Evolutionary conservation across 2,329 filamentous ascomycete species (phyloP).

Genomic region (Cadophora gregata): DNA sequence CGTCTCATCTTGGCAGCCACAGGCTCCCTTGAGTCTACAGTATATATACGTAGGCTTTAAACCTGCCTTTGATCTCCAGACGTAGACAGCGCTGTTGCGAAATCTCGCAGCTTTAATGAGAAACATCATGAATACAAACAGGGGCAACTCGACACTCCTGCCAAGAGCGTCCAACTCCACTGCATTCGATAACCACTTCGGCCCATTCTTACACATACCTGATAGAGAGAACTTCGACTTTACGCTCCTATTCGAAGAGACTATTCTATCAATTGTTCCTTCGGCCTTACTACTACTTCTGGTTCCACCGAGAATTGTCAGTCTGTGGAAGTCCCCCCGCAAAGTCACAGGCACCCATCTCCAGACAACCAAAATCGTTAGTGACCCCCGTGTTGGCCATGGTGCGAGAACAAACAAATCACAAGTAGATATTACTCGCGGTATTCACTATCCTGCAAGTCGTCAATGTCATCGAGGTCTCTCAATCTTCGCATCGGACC

Average conservation of each 20-base stretch:
- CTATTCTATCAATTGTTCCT: constrained; percentile 39
- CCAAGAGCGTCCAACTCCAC: constrained; percentile 22
- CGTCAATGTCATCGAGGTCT: constrained; percentile 30
- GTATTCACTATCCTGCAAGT: constrained; percentile 32
- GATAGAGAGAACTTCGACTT: constrained; percentile 36
- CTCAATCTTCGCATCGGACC: constrained; percentile 26
- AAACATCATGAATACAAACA: constrained; percentile 21
- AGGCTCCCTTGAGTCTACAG: neutral
- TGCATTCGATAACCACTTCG: constrained; percentile 30
- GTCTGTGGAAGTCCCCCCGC: constrained; percentile 31
- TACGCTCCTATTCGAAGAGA: constrained; percentile 41
- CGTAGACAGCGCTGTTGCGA: neutral
- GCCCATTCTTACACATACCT: constrained; percentile 28
- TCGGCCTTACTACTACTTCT: constrained; percentile 35
- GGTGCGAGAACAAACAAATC: constrained; percentile 8
- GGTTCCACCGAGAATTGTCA: constrained; percentile 28
- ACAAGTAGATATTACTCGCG: constrained; percentile 24
- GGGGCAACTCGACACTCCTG: constrained; percentile 11
- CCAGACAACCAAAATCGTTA: constrained; percentile 33
- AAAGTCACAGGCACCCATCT: constrained; percentile 30
- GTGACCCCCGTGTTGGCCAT: neutral
- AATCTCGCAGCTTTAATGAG: neutral
- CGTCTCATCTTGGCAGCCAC: neutral
- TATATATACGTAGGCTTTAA: too few species aligned
- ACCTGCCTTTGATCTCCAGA: neutral